These are phyloP conservation scores for Cucurbita pepo DNA, from an alignment of 306 rosid species.

Conservation along the genomic window DNA sequence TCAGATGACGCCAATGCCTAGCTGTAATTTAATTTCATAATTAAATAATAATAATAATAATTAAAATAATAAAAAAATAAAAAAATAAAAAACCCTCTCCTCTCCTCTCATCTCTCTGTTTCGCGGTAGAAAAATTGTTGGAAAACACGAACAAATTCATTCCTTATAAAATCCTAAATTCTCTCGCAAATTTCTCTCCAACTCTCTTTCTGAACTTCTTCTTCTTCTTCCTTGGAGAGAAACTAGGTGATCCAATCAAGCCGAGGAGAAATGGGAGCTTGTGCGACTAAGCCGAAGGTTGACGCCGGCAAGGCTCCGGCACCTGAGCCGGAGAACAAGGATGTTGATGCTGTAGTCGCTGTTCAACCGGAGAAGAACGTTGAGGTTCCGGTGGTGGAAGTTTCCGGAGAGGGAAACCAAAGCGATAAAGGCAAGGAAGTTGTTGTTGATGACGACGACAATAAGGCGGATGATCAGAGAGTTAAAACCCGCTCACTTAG, in stretches of 20 bases:
- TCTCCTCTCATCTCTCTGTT: background rate
- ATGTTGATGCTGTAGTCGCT: background rate
- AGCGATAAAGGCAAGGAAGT: background rate
- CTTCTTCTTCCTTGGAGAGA: background rate
- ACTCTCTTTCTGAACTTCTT: background rate
- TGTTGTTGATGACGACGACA: background rate
- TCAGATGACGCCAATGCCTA: background rate
- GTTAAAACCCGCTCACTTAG: conserved; percentile 2
- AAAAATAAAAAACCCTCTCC: background rate
- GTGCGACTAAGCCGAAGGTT: conserved; percentile 8
- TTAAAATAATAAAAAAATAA: background rate
- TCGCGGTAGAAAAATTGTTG: conserved; percentile 3
- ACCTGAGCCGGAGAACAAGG: background rate
- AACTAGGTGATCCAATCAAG: background rate
- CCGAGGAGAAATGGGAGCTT: conserved; percentile 1
- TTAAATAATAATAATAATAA: background rate
- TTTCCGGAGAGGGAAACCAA: background rate
- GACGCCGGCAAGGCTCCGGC: background rate
- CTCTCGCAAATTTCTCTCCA: background rate
- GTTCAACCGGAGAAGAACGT: background rate
- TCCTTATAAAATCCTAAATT: background rate
- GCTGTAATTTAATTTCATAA: background rate
- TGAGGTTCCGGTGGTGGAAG: background rate
- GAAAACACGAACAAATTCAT: background rate
- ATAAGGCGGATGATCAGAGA: background rate